Evolutionary conservation across 2,329 filamentous ascomycete genomes (phyloP), one percentile per base, ranked within the genome.

Genomic region (Uncinocarpus reesii): DNA sequence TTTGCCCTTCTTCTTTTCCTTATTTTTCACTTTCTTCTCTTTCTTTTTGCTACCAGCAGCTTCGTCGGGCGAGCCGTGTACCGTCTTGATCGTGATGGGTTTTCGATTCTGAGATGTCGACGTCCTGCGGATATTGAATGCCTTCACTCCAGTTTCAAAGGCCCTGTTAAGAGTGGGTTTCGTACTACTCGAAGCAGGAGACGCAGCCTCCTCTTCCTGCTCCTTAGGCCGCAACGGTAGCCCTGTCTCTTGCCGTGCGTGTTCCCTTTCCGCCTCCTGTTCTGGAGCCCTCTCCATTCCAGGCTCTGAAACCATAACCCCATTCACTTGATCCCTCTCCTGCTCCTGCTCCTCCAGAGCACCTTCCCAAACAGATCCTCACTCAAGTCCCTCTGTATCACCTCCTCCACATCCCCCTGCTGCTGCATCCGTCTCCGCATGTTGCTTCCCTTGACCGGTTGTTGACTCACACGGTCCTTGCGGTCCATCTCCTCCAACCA

Each of bases 81-180:
- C 49, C 4, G 44, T 40, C 16, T 37, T 35, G 23, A 48, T 44
- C 2, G 20, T 40, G 11, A 43, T 16, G 7, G 43, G 32, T 15
- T 26, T 36, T 21, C n/a, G 20, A 24, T 35, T 31, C 8, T 41
- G 16, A 10, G 24, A 16, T 7, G 21, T 4, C 8, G 43, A 16
- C 4, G 44, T 23, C 35, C 41, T 47, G 11, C 38, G 36, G n/a
- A 48, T 51, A 29, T 15, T 44, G 18, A 51, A 51, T 10, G 45
- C 36, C 21, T 40, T 43, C 21, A 51, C 7, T 1, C 49, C 49
- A 2, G 49, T 51, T 24, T 47, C 32, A 23, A 43, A 48, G 2
- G 37, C 26, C 15, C 23, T 48, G 16, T 48, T 35, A 4, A 20
- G 10, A 3, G 42, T 20, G 16, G 42, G 28, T 29, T 34, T 28